Evolutionary conservation across 768 basidiomycete species (phyloP), one percentile per base, ranked within the genome.

Genomic region (Boletellus emodensis): DNA sequence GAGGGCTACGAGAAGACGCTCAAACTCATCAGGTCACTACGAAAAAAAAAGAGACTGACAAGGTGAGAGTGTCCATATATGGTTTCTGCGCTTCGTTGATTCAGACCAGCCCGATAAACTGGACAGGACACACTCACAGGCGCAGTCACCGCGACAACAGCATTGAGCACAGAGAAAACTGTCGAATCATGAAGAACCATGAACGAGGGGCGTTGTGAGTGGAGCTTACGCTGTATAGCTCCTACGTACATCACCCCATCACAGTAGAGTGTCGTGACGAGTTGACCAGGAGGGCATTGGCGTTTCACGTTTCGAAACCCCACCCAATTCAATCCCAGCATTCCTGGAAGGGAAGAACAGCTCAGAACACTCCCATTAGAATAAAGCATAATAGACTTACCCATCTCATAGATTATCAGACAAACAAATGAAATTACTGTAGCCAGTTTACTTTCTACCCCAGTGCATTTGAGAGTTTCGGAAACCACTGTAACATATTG

Each of bases 211-310:
- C 1, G 11, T 7, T 22, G 30, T 33, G 15, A 14, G 26, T 3
- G 26, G 33, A 11, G 4, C 46, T 49, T 40, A 61, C 60, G 28
- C 13, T 52, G 26, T n/a, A 61, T 61, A 17, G 42, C 51, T 36
- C 46, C 49, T 30, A 61, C 28, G 17, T 61, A 61, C 42, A 61
- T 26, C 13, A 61, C 24, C 9, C 60, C 57, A 17, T 61, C 60
- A 32, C 56, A 49, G 42, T 58, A 56, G 20, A 59, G 37, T 12
- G 39, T 58, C 18, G 35, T 55, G 14, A 59, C 33, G 6, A 59
- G 15, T 17, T 10, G 48, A 40, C 53, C 42, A 4, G 53, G 55
- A 18, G 45, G 15, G 41, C 22, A 48, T 3, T 53, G 49, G 28
- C 33, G 41, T 40, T 44, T 57, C 53, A 61, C 55, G 47, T 18